Evolutionary conservation across 2,329 filamentous ascomycete species (phyloP).

Genomic region (Rugonectria rugulosa): DNA sequence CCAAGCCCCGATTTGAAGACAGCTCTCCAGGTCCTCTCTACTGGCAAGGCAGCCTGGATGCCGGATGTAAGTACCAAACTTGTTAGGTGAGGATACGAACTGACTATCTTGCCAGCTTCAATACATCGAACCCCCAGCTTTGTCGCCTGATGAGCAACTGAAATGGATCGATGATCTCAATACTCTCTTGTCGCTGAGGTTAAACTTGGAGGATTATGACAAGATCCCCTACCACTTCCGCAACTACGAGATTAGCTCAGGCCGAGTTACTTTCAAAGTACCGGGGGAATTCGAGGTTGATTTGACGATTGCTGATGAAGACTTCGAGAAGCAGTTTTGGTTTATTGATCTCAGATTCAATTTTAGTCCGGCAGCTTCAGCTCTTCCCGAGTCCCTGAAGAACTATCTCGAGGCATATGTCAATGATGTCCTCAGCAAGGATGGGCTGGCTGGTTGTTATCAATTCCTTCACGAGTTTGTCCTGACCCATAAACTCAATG

Average conservation of each 20-base stretch:
- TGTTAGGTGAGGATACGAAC: constrained; percentile 36
- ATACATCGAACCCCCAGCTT: constrained; percentile 76
- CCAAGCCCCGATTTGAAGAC: constrained; percentile 92
- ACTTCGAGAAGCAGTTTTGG: constrained; percentile 84
- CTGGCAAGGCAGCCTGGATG: constrained; percentile 78
- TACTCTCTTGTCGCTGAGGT: constrained; percentile 78
- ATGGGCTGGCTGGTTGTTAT: constrained; percentile 83
- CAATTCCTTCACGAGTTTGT: constrained; percentile 86
- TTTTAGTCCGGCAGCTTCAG: constrained; percentile 73
- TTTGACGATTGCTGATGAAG: constrained; percentile 87
- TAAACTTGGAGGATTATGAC: constrained; percentile 86
- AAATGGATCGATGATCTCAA: constrained; percentile 83
- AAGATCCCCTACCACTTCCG: constrained; percentile 77
- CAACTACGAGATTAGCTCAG: constrained; percentile 80
- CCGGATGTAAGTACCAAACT: constrained; percentile 68
- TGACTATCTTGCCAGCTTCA: constrained; percentile 62
- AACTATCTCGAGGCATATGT: constrained; percentile 72
- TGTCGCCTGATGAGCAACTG: constrained; percentile 76
- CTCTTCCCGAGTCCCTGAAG: constrained; percentile 69
- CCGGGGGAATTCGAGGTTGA: constrained; percentile 90
- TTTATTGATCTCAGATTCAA: constrained; percentile 91
- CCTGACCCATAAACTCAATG: constrained; percentile 87
- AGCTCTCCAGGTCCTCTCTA: constrained; percentile 83
- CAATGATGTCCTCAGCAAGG: constrained; percentile 73
- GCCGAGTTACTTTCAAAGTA: constrained; percentile 89